phyloP scores from a whole-genome alignment of 495 filamentous ascomycete species.

The Extremus antarcticus region DNA sequence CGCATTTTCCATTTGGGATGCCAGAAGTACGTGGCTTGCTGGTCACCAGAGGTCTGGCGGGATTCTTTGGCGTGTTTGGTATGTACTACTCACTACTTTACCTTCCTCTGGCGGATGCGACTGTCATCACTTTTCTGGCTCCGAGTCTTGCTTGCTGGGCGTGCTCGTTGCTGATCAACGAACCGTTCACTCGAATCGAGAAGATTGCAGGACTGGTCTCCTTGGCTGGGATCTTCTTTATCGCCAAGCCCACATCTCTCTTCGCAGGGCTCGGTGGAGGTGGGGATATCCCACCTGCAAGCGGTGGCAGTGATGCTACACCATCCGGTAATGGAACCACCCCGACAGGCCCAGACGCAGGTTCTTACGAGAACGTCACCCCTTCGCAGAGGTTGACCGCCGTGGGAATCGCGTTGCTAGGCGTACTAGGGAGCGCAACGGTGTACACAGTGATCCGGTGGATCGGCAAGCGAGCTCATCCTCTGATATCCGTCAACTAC shows the following conservation, averaged over 20 bases:
- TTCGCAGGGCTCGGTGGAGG: conserved; percentile 21
- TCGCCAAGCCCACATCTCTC: conserved; percentile 62
- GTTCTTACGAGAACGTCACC: conserved; percentile 36
- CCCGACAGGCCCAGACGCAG: conserved; percentile 12
- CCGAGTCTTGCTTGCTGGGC: conserved; percentile 75
- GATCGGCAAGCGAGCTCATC: conserved; percentile 76
- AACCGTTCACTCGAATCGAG: conserved; percentile 70
- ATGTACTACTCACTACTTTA: conserved; percentile 79
- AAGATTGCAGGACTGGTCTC: conserved; percentile 67
- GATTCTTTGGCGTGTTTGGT: conserved; percentile 80
- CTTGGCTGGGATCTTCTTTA: conserved; percentile 70
- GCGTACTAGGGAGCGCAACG: conserved; percentile 66
- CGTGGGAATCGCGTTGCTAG: conserved; percentile 62
- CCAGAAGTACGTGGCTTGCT: conserved; percentile 55
- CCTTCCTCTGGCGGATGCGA: conserved; percentile 80
- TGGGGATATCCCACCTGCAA: conserved; percentile 17
- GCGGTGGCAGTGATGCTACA: conserved; percentile 30
- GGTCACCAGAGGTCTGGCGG: conserved; percentile 55
- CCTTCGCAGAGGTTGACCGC: conserved; percentile 60
- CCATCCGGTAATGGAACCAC: conserved; percentile 23
- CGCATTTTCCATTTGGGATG: conserved; percentile 60
- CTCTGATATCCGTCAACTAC: conserved; percentile 78
- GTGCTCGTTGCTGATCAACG: conserved; percentile 62
- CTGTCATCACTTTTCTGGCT: conserved; percentile 82
- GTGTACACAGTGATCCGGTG: conserved; percentile 74